phyloP scores from a whole-genome alignment of 129 eudicot genomes.

The Tagetes erecta region DNA sequence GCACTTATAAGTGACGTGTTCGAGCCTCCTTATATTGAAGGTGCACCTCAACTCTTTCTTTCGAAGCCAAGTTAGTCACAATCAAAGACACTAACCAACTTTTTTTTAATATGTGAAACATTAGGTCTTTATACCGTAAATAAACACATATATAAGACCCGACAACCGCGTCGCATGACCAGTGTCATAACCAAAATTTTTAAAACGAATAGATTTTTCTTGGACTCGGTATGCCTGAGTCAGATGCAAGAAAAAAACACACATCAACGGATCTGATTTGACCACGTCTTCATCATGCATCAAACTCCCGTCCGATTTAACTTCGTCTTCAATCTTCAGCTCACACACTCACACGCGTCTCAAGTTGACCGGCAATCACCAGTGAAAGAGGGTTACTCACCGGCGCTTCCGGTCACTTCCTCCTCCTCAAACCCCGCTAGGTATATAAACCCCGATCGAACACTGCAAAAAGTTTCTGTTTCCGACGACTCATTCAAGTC shows the following conservation, averaged over 20 bases:
- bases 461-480: constrained; percentile 7
- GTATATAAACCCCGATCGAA: constrained; percentile 44
- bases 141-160: no score
- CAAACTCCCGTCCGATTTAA: constrained; percentile 10
- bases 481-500: constrained; percentile 4
- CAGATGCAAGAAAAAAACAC: not conserved
- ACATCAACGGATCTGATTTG: not conserved
- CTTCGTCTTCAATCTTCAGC: not conserved
- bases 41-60: no score
- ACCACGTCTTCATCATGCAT: constrained; percentile 20
- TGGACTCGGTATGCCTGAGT: not conserved
- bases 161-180: no score
- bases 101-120: no score
- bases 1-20: no score
- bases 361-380: constrained; percentile 32
- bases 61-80: no score
- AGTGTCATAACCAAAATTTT: no score
- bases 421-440: constrained; percentile 42
- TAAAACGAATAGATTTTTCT: no score
- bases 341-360: constrained; percentile 7
- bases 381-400: constrained; percentile 24
- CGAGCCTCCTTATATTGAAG: no score
- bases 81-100: no score
- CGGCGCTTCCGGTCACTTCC: constrained; percentile 35
- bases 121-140: no score